Conservation (phyloP, 306 rosid genomes). For the Citrullus colocynthis region DNA sequence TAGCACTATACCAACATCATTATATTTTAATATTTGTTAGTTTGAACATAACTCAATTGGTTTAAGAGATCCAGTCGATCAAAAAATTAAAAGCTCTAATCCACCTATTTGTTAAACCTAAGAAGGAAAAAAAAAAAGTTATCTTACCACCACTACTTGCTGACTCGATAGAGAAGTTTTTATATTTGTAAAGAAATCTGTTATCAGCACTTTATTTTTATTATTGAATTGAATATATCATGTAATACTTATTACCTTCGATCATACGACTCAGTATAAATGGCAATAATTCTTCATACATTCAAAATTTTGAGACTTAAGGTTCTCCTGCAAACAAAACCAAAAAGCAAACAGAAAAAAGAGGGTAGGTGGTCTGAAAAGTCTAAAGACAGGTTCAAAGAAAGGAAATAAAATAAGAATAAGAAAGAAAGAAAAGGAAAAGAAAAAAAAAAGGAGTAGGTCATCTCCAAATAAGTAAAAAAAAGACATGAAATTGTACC, state of each 20-base stretch:
- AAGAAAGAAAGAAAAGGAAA: too few relatives aligned
- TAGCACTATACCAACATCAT: too few relatives aligned
- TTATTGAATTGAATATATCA: not conserved
- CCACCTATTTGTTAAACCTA: too few relatives aligned
- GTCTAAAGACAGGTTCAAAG: not conserved
- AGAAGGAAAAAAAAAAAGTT: too few relatives aligned
- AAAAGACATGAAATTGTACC: not conserved
- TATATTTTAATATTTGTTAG: too few relatives aligned
- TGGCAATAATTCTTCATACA: not conserved
- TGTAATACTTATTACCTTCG: not conserved
- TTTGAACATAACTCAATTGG: too few relatives aligned
- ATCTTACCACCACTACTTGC: too few relatives aligned
- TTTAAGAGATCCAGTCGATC: too few relatives aligned
- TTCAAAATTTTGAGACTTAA: not conserved
- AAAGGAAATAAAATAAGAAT: not conserved
- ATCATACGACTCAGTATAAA: not conserved
- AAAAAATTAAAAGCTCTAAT: too few relatives aligned
- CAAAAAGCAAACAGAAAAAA: not conserved
- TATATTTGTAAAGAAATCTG: too few relatives aligned
- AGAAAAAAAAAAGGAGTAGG: too few relatives aligned
- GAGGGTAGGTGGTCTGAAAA: conserved; percentile 6
- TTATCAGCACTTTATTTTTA: not conserved
- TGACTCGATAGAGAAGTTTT: too few relatives aligned
- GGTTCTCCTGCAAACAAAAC: not conserved
- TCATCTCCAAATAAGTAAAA: not conserved